Conservation (phyloP, 139 green algal genomes). For the Volvox reticuliferus region DNA sequence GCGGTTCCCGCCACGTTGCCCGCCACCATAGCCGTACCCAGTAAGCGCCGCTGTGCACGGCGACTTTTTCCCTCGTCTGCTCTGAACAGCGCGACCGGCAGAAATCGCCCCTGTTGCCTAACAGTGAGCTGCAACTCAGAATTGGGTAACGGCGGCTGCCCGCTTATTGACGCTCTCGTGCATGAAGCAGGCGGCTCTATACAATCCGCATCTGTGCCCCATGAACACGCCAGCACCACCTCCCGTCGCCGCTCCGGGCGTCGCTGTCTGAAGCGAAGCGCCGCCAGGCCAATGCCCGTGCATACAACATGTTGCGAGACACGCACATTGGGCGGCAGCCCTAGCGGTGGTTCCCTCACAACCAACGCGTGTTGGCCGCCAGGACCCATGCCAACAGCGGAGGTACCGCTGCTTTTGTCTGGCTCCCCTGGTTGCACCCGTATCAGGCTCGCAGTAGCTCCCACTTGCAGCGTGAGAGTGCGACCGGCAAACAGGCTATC, state of each 20-base stretch:
- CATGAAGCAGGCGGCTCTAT: not conserved
- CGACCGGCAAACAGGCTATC: not conserved
- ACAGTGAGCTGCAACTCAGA: constrained; percentile 9
- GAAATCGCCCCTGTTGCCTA: constrained; percentile 23
- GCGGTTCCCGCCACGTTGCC: not conserved
- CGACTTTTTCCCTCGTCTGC: not conserved
- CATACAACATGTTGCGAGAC: constrained; percentile 17
- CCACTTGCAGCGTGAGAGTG: constrained; percentile 6
- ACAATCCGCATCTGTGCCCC: not conserved
- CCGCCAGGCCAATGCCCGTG: not conserved
- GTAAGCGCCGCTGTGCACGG: not conserved
- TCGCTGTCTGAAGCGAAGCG: not conserved
- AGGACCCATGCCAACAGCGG: not conserved
- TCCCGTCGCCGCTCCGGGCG: not conserved
- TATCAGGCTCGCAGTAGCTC: not conserved
- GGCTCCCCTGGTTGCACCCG: not conserved
- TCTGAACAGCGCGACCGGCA: not conserved
- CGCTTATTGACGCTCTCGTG: too few relatives aligned
- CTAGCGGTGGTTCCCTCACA: not conserved
- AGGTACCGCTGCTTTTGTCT: too few relatives aligned
- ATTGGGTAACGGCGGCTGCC: too few relatives aligned
- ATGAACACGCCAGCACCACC: constrained; percentile 7
- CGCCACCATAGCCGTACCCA: not conserved
- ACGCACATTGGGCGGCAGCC: not conserved
- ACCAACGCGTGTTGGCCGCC: not conserved